Conservation (phyloP, 139 green algal genomes). For the Monoraphidium neglectum region DNA sequence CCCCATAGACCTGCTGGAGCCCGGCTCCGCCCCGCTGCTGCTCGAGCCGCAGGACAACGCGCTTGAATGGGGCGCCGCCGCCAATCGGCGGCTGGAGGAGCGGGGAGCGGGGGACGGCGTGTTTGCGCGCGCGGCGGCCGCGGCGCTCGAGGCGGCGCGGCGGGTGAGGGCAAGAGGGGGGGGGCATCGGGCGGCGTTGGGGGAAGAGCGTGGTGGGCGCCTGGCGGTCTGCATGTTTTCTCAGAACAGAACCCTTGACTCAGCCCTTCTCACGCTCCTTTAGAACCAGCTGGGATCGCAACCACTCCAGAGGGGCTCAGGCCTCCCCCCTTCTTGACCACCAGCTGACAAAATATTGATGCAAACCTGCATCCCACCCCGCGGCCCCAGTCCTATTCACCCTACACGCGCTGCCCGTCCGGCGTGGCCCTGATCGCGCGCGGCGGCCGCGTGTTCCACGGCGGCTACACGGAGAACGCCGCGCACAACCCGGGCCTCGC, state of each 20-base stretch:
- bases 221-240: no score
- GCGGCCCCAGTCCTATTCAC: conserved; percentile 65
- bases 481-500: conserved; percentile 88
- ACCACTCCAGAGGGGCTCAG: no score
- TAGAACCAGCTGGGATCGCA: no score
- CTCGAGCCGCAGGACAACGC: conserved; percentile 68
- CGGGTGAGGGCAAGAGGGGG: neutral
- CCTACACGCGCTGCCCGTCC: conserved; percentile 79
- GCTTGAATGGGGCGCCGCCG: conserved; percentile 32
- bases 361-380: neutral
- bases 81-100: neutral
- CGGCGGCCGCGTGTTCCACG: conserved; percentile 56
- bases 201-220: no score
- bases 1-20: conserved; percentile 62
- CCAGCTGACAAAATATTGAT: neutral
- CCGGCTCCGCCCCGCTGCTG: conserved; percentile 58
- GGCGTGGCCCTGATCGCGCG: conserved; percentile 60
- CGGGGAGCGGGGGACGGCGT: neutral
- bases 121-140: conserved; percentile 3
- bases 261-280: no score
- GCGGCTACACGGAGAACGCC: conserved; percentile 76
- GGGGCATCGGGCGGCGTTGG: no score
- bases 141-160: conserved; percentile 18
- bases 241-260: no score
- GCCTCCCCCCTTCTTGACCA: no score